Conservation (phyloP, 2,329 filamentous ascomycete genomes). For the Remersonia thermophila region DNA sequence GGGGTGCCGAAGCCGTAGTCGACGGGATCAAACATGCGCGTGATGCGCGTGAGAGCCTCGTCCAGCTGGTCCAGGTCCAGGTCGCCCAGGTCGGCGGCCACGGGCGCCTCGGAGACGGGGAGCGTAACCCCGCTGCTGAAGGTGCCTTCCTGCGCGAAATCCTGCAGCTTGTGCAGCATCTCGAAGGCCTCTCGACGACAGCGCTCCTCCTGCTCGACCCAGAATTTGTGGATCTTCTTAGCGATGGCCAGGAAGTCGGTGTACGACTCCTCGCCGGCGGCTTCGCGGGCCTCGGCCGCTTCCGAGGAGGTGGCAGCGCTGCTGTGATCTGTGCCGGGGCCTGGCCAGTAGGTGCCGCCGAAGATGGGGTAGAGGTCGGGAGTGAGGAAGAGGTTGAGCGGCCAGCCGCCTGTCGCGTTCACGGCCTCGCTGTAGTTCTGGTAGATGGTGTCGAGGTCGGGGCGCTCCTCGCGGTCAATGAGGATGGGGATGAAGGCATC, state of each 20-base stretch:
- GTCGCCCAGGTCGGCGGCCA: constrained; percentile 25
- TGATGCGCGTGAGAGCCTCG: constrained; percentile 74
- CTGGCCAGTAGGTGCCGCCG: constrained; percentile 92
- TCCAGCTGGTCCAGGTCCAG: constrained; percentile 88
- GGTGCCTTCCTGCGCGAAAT: constrained; percentile 82
- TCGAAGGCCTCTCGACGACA: constrained; percentile 75
- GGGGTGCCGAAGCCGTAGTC: constrained; percentile 78
- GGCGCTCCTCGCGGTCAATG: constrained; percentile 85
- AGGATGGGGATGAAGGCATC: constrained; percentile 81
- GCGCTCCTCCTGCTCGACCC: constrained; percentile 72
- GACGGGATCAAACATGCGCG: constrained; percentile 62
- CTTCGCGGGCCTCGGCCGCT: constrained; percentile 10
- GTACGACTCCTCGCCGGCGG: constrained; percentile 41
- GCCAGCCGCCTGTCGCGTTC: constrained; percentile 83
- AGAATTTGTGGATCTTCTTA: constrained; percentile 61
- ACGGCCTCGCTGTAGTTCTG: constrained; percentile 98
- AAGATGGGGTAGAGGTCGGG: constrained; percentile 89
- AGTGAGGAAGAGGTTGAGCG: constrained; percentile 91
- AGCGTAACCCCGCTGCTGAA: constrained; percentile 30
- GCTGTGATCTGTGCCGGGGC: constrained; percentile 48
- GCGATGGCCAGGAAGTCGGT: constrained; percentile 76
- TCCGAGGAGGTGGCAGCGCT: constrained; percentile 22
- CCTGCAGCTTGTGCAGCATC: constrained; percentile 66
- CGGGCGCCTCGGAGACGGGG: constrained; percentile 9
- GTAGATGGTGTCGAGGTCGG: constrained; percentile 89